These are phyloP conservation scores for Isochrysis galbana DNA, from an alignment of 78 protist genomes.

Conservation along the genomic window DNA sequence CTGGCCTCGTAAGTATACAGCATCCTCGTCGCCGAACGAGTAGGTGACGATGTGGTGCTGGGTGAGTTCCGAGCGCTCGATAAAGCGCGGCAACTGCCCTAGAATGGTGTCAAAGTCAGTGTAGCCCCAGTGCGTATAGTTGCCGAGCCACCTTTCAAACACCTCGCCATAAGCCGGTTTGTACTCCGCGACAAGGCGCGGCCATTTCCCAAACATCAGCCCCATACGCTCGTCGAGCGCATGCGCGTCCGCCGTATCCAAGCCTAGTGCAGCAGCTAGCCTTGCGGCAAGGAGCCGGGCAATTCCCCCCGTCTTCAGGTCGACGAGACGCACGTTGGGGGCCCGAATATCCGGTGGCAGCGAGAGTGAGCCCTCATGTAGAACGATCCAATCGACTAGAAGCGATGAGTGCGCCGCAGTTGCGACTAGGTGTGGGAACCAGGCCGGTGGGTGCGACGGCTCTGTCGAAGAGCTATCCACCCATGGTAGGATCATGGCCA, in stretches of 20 bases:
- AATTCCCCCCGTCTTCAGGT: neutral
- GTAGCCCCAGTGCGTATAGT: slow-evolving; percentile 19
- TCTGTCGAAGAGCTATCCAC: neutral
- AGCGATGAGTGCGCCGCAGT: neutral
- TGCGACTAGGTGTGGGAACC: neutral
- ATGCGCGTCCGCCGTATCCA: neutral
- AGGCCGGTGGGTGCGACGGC: neutral
- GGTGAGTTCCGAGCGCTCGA: neutral
- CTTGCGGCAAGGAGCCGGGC: neutral
- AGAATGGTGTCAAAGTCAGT: neutral
- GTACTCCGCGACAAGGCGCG: slow-evolving; percentile 1
- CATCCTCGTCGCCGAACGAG: neutral
- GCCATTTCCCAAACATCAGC: neutral
- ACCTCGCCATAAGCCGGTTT: neutral
- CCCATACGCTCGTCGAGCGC: neutral
- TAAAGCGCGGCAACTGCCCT: neutral
- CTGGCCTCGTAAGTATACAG: neutral
- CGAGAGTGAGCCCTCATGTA: neutral
- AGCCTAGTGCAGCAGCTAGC: neutral
- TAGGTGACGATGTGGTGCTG: neutral
- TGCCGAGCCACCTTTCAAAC: neutral
- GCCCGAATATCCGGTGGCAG: neutral
- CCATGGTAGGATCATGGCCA: neutral
- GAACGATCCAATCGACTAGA: neutral
- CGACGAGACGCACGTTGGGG: neutral